Evolutionary conservation across 768 basidiomycete genomes (phyloP).

Genomic region (Galerina sulciceps): DNA sequence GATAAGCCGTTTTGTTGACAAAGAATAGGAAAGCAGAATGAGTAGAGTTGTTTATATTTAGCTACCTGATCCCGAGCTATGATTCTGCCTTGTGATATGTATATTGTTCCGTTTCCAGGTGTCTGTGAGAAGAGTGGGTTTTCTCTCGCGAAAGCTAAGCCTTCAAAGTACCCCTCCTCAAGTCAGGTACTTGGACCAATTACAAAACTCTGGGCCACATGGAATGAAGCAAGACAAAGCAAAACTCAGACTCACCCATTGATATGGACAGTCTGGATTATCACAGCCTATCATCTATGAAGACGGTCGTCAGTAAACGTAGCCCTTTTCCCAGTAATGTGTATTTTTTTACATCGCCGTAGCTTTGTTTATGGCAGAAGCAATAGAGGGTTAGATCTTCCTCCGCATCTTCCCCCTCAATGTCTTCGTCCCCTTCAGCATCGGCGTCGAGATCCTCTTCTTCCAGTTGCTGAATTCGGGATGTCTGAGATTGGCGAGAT

Average conservation of each 20-base stretch:
- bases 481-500: conserved; percentile 36
- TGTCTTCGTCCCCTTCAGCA: conserved; percentile 44
- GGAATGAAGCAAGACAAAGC: neutral
- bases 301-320: conserved; percentile 1
- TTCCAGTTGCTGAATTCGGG: conserved; percentile 25
- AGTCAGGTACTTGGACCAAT: neutral
- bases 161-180: neutral
- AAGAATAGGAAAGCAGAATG: neutral
- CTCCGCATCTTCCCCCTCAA: conserved; percentile 40
- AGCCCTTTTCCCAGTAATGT: too few relatives aligned
- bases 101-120: too few relatives aligned
- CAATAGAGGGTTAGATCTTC: conserved; percentile 43
- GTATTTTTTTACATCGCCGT: conserved; percentile 40
- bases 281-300: conserved; percentile 77
- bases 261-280: conserved; percentile 65
- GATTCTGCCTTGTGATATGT: too few relatives aligned
- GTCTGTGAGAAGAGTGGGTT: too few relatives aligned
- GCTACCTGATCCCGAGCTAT: neutral
- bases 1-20: neutral
- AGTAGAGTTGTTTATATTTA: neutral
- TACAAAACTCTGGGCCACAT: too few relatives aligned
- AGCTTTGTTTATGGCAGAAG: conserved; percentile 44
- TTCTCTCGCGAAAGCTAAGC: too few relatives aligned
- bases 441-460: conserved; percentile 41
- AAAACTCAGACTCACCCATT: conserved; percentile 58